These are phyloP conservation scores for Microstroma glucosiphilum DNA, from an alignment of 1,284 basidiomycete species.

Conservation along the genomic window DNA sequence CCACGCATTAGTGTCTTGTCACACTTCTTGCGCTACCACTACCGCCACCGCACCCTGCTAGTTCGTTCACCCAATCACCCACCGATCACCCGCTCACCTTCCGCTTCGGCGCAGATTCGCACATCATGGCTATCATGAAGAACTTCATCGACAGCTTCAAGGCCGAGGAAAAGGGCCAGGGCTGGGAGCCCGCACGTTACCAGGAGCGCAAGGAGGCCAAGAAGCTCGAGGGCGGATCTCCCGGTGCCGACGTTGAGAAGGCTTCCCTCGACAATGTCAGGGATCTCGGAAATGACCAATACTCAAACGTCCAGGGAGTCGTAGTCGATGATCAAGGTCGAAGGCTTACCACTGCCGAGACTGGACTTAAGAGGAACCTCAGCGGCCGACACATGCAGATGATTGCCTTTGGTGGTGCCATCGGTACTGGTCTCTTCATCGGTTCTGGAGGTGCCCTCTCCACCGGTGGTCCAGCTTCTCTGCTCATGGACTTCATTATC, in stretches of 20 bases:
- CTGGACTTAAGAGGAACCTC: constrained; percentile 33
- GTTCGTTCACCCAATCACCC: no score
- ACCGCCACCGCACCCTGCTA: no score
- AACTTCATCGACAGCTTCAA: constrained; percentile 21
- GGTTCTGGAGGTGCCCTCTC: constrained; percentile 54
- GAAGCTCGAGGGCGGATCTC: neutral
- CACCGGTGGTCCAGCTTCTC: constrained; percentile 54
- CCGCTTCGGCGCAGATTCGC: no score
- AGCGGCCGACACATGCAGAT: constrained; percentile 43
- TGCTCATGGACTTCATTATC: constrained; percentile 45
- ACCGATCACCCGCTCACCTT: no score
- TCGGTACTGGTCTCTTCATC: constrained; percentile 55
- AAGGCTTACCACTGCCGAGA: constrained; percentile 11
- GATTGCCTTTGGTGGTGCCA: constrained; percentile 58
- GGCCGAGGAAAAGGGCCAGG: constrained; percentile 17
- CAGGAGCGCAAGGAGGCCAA: neutral
- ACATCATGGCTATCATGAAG: neutral
- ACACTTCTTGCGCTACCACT: no score
- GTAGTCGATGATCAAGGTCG: constrained; percentile 2
- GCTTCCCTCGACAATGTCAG: neutral
- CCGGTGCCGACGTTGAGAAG: constrained; percentile 5
- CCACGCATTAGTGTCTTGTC: no score
- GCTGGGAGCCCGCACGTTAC: constrained; percentile 4
- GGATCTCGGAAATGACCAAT: constrained; percentile 12
- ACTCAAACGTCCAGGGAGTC: constrained; percentile 12